phyloP scores from a whole-genome alignment of 2,329 filamentous ascomycete genomes.

The Arthrinium puccinioides region DNA sequence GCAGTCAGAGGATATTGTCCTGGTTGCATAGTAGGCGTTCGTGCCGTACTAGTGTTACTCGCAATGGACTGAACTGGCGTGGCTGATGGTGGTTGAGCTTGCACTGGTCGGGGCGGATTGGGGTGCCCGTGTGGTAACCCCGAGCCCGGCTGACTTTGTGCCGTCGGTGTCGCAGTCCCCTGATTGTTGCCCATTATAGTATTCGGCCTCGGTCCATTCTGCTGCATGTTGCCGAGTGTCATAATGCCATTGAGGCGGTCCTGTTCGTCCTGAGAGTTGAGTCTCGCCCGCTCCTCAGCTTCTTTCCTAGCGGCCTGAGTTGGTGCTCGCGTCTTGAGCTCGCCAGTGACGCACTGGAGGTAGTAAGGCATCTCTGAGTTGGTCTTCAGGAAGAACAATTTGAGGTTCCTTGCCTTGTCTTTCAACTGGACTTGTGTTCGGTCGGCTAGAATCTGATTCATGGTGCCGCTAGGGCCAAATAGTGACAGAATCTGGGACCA shows the following conservation, averaged over 20 bases:
- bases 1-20: constrained; percentile 2
- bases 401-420: constrained; percentile 84
- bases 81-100: not conserved
- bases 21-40: not conserved
- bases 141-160: not conserved
- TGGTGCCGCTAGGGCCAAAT: constrained; percentile 71
- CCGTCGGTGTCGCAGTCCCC: constrained; percentile 11
- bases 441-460: constrained; percentile 79
- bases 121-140: not conserved
- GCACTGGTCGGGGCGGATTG: not conserved
- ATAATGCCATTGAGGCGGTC: constrained; percentile 55
- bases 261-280: constrained; percentile 52
- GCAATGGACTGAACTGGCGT: constrained; percentile 7
- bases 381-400: constrained; percentile 86
- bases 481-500: constrained; percentile 88
- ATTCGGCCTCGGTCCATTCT: constrained; percentile 24
- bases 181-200: constrained; percentile 10
- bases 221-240: constrained; percentile 44
- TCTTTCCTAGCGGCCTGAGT: constrained; percentile 64
- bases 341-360: constrained; percentile 79
- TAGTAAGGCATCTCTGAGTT: constrained; percentile 88
- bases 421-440: constrained; percentile 88
- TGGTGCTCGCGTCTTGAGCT: constrained; percentile 78
- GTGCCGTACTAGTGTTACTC: constrained; percentile 8
- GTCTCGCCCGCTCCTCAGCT: constrained; percentile 54